Conservation (phyloP, 2,329 filamentous ascomycete genomes). For the Fusarium sp. region DNA sequence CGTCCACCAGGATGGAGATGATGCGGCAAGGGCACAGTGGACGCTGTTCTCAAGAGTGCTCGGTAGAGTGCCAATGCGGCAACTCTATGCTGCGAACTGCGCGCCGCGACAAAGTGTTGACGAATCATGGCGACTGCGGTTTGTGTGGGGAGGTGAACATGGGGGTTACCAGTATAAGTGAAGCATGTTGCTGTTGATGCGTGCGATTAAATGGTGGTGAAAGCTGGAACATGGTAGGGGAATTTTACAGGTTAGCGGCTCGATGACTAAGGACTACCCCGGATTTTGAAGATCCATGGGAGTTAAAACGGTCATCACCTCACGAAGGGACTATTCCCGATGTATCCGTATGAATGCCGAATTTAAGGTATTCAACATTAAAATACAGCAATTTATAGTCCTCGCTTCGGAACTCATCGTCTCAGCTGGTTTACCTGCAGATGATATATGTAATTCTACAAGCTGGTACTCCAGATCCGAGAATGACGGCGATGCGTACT, state of each 20-base stretch:
- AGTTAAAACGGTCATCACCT: neutral
- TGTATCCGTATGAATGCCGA: neutral
- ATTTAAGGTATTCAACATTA: neutral
- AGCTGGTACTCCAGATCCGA: neutral
- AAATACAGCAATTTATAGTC: neutral
- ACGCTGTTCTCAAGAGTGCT: conserved; percentile 70
- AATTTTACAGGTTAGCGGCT: conserved; percentile 15
- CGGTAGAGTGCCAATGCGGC: conserved; percentile 76
- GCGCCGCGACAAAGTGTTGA: conserved; percentile 56
- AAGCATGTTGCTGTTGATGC: conserved; percentile 13
- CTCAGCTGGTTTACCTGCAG: neutral
- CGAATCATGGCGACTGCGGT: conserved; percentile 40
- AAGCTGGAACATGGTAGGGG: neutral
- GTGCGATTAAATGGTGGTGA: neutral
- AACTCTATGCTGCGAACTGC: conserved; percentile 61
- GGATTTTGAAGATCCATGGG: conserved; percentile 10
- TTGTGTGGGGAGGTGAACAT: neutral
- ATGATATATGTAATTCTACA: neutral
- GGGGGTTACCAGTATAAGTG: neutral
- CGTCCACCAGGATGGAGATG: conserved; percentile 46
- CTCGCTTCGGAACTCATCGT: neutral
- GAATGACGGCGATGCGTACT: neutral
- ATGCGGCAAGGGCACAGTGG: conserved; percentile 61
- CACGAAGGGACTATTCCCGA: neutral
- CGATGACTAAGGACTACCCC: conserved; percentile 33